Percentiles rank a stretch among this genome's conserved stretches.
phyloP scores from a whole-genome alignment of 1,284 basidiomycete genomes.

The Fomitopsis betulina region DNA sequence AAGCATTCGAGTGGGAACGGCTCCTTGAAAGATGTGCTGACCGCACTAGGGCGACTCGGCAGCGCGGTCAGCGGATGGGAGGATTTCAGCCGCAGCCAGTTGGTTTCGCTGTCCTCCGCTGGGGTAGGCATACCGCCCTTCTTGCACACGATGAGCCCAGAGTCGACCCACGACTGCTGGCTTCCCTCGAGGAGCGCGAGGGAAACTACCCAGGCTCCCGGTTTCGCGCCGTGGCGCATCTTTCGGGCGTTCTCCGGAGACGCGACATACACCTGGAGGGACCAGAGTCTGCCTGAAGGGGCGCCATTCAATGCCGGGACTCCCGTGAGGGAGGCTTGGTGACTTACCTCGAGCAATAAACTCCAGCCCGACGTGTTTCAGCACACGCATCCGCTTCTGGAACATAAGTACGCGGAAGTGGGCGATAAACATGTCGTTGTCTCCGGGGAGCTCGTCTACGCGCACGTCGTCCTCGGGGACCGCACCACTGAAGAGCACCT shows the following conservation, averaged over 20 bases:
- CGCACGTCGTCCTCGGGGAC: constrained; percentile 48
- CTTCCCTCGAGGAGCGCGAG: constrained; percentile 54
- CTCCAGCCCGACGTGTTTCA: constrained; percentile 47
- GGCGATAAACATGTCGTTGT: constrained; percentile 49
- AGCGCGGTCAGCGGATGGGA: constrained; percentile 15
- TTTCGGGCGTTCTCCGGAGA: constrained; percentile 14
- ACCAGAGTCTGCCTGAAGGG: constrained; percentile 57
- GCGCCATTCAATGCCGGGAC: neutral
- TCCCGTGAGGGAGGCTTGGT: neutral
- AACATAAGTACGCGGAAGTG: constrained; percentile 54
- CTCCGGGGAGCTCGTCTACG: constrained; percentile 41
- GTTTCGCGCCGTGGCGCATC: constrained; percentile 10
- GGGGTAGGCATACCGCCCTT: constrained; percentile 23
- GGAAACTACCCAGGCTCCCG: constrained; percentile 52
- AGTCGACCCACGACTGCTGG: constrained; percentile 56
- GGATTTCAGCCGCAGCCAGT: constrained; percentile 40
- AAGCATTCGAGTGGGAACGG: constrained; percentile 40
- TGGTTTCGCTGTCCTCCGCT: constrained; percentile 32
- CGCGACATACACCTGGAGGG: constrained; percentile 46
- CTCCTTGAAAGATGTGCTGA: constrained; percentile 44
- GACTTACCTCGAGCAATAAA: constrained; percentile 65
- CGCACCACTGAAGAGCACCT: constrained; percentile 50
- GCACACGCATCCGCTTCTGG: constrained; percentile 67
- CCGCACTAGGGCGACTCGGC: constrained; percentile 6
- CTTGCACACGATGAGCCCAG: constrained; percentile 42